phyloP scores from a whole-genome alignment of 225 moss, liverwort and hornwort species.

The Ulota crispa region DNA sequence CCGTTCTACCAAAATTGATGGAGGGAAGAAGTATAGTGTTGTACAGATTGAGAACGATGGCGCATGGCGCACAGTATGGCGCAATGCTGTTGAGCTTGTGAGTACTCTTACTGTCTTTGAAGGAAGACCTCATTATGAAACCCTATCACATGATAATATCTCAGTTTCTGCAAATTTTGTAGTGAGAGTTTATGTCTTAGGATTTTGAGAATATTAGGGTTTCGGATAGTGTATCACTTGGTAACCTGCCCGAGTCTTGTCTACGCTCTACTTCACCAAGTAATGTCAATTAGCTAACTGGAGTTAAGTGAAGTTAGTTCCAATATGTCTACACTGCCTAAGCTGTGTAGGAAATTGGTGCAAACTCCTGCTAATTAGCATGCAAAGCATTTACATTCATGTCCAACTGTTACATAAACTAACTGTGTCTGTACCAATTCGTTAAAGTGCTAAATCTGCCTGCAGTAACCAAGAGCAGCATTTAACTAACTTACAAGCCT shows the following conservation, averaged over 20 bases:
- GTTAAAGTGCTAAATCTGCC: background rate
- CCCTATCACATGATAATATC: background rate
- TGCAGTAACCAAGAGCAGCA: background rate
- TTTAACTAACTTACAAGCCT: background rate
- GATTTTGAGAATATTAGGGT: conserved; percentile 13
- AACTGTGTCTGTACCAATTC: background rate
- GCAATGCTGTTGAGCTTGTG: conserved; percentile 57
- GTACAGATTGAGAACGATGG: conserved; percentile 50
- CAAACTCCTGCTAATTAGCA: background rate
- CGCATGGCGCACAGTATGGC: conserved; percentile 50
- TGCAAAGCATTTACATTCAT: background rate
- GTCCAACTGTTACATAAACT: background rate
- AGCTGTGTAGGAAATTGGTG: background rate
- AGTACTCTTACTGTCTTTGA: conserved; percentile 2
- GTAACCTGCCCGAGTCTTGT: background rate
- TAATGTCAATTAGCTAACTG: background rate
- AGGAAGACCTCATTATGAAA: background rate
- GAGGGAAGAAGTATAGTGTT: conserved; percentile 55
- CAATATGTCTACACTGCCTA: background rate
- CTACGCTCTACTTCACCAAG: background rate
- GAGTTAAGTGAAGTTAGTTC: background rate
- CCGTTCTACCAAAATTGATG: conserved; percentile 47
- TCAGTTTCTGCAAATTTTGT: background rate
- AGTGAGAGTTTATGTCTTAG: conserved; percentile 3
- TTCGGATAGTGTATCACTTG: background rate